A percentile compares a stretch with the other conserved stretches of the same genome.
Evolutionary conservation across 805 yeast species (phyloP).

Genomic region (Wickerhamiella siamensis): DNA sequence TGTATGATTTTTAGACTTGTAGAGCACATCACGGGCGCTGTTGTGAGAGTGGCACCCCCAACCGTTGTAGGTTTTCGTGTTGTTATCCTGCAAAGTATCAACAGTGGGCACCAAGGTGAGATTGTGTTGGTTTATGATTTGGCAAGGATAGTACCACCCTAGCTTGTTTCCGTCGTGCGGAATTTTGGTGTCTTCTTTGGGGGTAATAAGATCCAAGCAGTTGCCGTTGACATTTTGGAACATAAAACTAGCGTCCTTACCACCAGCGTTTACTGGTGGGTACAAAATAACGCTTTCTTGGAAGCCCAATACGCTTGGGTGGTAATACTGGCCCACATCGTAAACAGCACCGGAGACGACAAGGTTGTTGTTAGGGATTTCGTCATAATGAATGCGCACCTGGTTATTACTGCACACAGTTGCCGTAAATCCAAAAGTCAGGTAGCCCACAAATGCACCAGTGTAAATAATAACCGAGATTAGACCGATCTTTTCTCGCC

Average conservation of each 20-base stretch:
- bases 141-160: slow-evolving; percentile 97
- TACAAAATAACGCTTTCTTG: slow-evolving; percentile 59
- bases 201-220: slow-evolving; percentile 64
- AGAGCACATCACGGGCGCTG: slow-evolving; percentile 47
- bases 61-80: slow-evolving; percentile 53
- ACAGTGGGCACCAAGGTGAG: slow-evolving; percentile 58
- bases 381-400: slow-evolving; percentile 41
- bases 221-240: slow-evolving; percentile 91
- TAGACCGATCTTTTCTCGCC: slow-evolving; percentile 92
- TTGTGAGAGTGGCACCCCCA: slow-evolving; percentile 83
- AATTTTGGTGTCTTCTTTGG: slow-evolving; percentile 53
- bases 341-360: slow-evolving; percentile 75
- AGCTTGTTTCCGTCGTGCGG: slow-evolving; percentile 44
- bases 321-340: slow-evolving; percentile 50
- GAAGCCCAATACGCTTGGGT: slow-evolving; percentile 75
- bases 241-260: slow-evolving; percentile 37
- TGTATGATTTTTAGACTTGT: slow-evolving; percentile 40
- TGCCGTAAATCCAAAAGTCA: slow-evolving; percentile 81
- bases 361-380: slow-evolving; percentile 46
- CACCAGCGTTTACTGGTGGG: slow-evolving; percentile 78
- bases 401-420: slow-evolving; percentile 49
- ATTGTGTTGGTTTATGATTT: slow-evolving; percentile 37
- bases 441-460: slow-evolving; percentile 68
- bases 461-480: slow-evolving; percentile 56
- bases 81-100: slow-evolving; percentile 7